phyloP scores from a whole-genome alignment of 768 basidiomycete genomes.

The Mycena rebaudengoi region DNA sequence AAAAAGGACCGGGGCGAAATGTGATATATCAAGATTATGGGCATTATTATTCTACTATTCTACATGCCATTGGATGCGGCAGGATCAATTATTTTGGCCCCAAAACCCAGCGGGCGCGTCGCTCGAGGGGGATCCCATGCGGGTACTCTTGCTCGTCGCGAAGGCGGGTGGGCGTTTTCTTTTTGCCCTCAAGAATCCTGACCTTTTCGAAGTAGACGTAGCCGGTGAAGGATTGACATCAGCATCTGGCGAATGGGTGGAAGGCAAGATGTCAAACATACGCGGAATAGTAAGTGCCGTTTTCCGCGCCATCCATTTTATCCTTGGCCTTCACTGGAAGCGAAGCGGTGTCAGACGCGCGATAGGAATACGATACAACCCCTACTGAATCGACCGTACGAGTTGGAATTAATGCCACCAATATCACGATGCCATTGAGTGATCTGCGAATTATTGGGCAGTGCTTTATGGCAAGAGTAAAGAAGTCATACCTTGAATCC shows the following conservation, averaged over 20 bases:
- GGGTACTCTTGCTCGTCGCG: conserved; percentile 43
- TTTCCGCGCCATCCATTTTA: conserved; percentile 49
- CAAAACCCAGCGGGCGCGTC: conserved; percentile 28
- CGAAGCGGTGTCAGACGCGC: not conserved
- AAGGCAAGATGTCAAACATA: conserved; percentile 33
- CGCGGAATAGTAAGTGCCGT: conserved; percentile 56
- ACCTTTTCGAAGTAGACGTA: conserved; percentile 60
- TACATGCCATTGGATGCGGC: not conserved
- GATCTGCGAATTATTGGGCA: conserved; percentile 36
- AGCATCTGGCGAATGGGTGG: too few relatives aligned
- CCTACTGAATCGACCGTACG: conserved; percentile 54
- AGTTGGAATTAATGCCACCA: conserved; percentile 55
- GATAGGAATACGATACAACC: not conserved
- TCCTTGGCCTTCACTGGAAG: conserved; percentile 51
- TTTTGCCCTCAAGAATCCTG: conserved; percentile 55
- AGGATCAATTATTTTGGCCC: not conserved
- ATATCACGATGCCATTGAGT: conserved; percentile 57
- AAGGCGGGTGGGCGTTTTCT: conserved; percentile 50
- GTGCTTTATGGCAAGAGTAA: not conserved
- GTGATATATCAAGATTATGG: not conserved
- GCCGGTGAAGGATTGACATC: conserved; percentile 28
- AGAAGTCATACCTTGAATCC: conserved; percentile 46
- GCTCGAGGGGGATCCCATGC: conserved; percentile 37
- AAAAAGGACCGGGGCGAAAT: conserved; percentile 43
- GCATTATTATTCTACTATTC: not conserved